phyloP scores from a whole-genome alignment of 225 moss, liverwort and hornwort genomes.

The Bryoerythrophyllum caledonicum region DNA sequence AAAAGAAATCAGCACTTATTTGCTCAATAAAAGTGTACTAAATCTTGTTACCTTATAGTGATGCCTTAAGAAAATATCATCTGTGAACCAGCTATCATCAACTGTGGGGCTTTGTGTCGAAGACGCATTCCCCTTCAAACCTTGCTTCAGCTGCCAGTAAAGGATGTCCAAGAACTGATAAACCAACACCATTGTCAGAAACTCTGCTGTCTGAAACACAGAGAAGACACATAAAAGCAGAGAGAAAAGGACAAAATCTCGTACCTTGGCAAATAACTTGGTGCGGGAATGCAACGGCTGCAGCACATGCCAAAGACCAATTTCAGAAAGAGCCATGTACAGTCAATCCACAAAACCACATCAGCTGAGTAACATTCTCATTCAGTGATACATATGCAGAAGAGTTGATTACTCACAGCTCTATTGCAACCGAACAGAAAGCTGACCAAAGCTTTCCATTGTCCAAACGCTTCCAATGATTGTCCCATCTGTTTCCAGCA shows the following conservation, averaged over 20 bases:
- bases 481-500: slow-evolving; percentile 87
- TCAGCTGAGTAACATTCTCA: slow-evolving; percentile 1
- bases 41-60: slow-evolving; percentile 66
- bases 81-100: slow-evolving; percentile 76
- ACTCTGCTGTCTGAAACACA: slow-evolving; percentile 1
- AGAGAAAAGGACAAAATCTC: slow-evolving; percentile 1
- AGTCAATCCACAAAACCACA: slow-evolving; percentile 8
- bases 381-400: neutral
- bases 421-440: slow-evolving; percentile 79
- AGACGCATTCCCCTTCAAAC: slow-evolving; percentile 50
- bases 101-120: slow-evolving; percentile 41
- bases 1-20: neutral
- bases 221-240: too few species aligned
- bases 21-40: slow-evolving; percentile 1
- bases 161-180: slow-evolving; percentile 79
- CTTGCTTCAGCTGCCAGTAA: slow-evolving; percentile 83
- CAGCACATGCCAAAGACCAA: neutral
- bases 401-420: slow-evolving; percentile 58
- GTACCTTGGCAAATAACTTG: slow-evolving; percentile 77
- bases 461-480: slow-evolving; percentile 92
- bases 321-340: slow-evolving; percentile 4
- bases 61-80: slow-evolving; percentile 80
- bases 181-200: slow-evolving; percentile 24
- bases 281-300: slow-evolving; percentile 86
- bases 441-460: slow-evolving; percentile 90